A percentile compares a stretch with the other conserved stretches of the same genome.
These are phyloP conservation scores for Chiua virens DNA, from an alignment of 768 basidiomycete genomes.

Conservation along the genomic window DNA sequence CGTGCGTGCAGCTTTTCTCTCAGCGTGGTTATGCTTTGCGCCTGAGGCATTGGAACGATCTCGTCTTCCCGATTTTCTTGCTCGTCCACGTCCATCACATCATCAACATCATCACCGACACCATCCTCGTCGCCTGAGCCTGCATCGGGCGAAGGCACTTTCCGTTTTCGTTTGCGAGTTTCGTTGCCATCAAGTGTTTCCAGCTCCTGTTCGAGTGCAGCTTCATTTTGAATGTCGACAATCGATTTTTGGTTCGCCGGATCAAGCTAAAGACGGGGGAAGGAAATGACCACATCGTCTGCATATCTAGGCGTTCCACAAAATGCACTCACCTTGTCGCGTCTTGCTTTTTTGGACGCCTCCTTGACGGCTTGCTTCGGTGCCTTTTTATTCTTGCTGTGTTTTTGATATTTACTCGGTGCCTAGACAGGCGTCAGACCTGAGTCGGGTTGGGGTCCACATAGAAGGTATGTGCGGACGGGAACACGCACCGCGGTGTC, in stretches of 20 bases:
- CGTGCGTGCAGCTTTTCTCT: conserved; percentile 74
- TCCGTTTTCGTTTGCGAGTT: conserved; percentile 49
- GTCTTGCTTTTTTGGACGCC: conserved; percentile 83
- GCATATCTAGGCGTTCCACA: background rate
- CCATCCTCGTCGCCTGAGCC: conserved; percentile 28
- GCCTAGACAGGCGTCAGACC: background rate
- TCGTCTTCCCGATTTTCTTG: conserved; percentile 34
- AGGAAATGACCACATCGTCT: background rate
- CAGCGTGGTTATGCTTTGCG: conserved; percentile 61
- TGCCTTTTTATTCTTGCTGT: conserved; percentile 82
- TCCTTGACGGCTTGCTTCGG: conserved; percentile 88
- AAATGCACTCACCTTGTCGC: conserved; percentile 63
- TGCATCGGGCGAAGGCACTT: conserved; percentile 32
- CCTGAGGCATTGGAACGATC: conserved; percentile 62
- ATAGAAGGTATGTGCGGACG: background rate
- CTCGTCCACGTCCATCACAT: conserved; percentile 31
- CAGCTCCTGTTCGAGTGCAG: conserved; percentile 29
- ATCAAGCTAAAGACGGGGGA: conserved; percentile 63
- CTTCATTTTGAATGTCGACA: conserved; percentile 70
- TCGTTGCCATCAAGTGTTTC: conserved; percentile 14
- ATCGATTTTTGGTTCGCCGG: conserved; percentile 84
- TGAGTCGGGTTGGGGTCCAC: background rate
- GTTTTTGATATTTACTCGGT: conserved; percentile 78
- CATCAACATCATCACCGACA: conserved; percentile 15
- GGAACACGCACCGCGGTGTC: conserved; percentile 14